Conservation (phyloP, 2,329 filamentous ascomycete species). For the Xylaria digitata region DNA sequence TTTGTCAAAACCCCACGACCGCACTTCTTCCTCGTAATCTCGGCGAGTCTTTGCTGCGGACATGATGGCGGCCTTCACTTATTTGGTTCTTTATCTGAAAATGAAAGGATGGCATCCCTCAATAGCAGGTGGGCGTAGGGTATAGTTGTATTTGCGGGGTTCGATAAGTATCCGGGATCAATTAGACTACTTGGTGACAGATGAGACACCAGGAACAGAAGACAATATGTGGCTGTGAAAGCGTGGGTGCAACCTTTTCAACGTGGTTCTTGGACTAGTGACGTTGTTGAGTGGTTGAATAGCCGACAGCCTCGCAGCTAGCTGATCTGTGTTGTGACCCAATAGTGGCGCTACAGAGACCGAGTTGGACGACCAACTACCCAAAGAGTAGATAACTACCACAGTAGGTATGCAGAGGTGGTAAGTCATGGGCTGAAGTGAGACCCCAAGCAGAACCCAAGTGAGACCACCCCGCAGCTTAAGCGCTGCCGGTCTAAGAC, state of each 20-base stretch:
- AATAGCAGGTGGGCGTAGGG: slow-evolving; percentile 28
- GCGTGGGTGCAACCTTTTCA: slow-evolving; percentile 21
- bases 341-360: slow-evolving; percentile 2
- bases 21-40: slow-evolving; percentile 70
- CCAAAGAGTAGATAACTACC: too few relatives aligned
- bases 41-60: slow-evolving; percentile 52
- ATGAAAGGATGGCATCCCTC: slow-evolving; percentile 1
- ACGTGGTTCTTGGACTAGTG: background rate
- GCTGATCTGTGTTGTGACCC: slow-evolving; percentile 16
- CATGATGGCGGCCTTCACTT: slow-evolving; percentile 35
- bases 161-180: background rate
- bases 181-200: slow-evolving; percentile 1
- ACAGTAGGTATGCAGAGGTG: too few relatives aligned
- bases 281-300: slow-evolving; percentile 24
- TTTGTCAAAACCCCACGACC: slow-evolving; percentile 74
- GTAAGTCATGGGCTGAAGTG: slow-evolving; percentile 14
- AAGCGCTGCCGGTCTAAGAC: slow-evolving; percentile 20
- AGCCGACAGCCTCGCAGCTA: slow-evolving; percentile 9
- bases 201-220: slow-evolving; percentile 29
- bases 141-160: slow-evolving; percentile 23
- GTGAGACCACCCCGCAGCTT: slow-evolving; percentile 10
- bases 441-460: too few relatives aligned
- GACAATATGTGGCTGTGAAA: slow-evolving; percentile 28
- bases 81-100: background rate
- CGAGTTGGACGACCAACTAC: background rate